Conservation (phyloP, 225 moss, liverwort and hornwort genomes). For the Climacium dendroides region DNA sequence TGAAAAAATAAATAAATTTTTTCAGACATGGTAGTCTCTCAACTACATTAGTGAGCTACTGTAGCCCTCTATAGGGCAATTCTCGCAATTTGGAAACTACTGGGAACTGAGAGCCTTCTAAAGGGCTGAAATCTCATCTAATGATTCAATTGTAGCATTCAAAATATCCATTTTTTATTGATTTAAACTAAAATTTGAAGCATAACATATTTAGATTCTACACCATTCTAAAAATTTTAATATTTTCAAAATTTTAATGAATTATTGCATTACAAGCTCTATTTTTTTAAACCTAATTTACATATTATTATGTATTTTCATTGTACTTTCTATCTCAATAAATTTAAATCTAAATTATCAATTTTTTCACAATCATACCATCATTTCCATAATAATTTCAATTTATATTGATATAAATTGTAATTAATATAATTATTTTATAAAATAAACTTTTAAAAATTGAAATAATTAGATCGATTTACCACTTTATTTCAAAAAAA, state of each 20-base stretch:
- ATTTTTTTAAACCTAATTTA: not conserved
- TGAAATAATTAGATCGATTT: not conserved
- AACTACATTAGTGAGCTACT: too few relatives aligned
- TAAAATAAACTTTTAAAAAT: accelerated
- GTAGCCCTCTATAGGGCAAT: too few relatives aligned
- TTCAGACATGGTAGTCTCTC: too few relatives aligned
- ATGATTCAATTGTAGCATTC: not conserved
- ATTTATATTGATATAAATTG: not conserved
- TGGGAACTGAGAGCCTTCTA: too few relatives aligned
- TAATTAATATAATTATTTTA: not conserved
- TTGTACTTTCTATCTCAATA: not conserved
- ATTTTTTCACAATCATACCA: too few relatives aligned
- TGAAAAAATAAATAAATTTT: too few relatives aligned
- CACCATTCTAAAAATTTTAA: not conserved
- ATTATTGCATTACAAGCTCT: not conserved
- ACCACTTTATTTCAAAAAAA: too few relatives aligned
- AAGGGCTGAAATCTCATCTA: too few relatives aligned
- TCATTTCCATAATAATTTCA: not conserved
- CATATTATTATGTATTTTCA: not conserved
- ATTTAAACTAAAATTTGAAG: not conserved
- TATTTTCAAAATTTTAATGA: not conserved
- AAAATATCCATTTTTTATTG: not conserved
- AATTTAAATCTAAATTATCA: accelerated
- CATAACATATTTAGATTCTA: not conserved
- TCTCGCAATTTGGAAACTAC: too few relatives aligned